A percentile compares a stretch with the other conserved stretches of the same genome.
Evolutionary conservation across 2,329 filamentous ascomycete species (phyloP).

Genomic region (Fusarium sp.): DNA sequence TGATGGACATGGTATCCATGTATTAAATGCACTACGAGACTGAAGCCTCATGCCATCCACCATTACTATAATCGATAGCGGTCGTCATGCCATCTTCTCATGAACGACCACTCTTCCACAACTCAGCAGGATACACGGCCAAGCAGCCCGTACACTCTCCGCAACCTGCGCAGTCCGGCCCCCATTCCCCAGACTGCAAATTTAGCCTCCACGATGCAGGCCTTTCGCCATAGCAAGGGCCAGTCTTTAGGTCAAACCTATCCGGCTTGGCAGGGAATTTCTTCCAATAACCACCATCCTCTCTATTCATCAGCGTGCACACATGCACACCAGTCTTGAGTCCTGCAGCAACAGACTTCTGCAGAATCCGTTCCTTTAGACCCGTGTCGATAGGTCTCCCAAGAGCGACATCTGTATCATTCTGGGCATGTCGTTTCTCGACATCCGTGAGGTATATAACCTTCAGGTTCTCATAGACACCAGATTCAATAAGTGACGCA

Average conservation of each 20-base stretch:
- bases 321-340: constrained; percentile 8
- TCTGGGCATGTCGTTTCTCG: background rate
- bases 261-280: constrained; percentile 22
- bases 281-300: constrained; percentile 20
- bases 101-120: constrained; percentile 5
- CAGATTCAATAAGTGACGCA: constrained; percentile 2
- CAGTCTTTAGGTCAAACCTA: constrained; percentile 24
- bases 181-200: constrained; percentile 17
- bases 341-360: constrained; percentile 9
- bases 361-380: background rate
- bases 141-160: constrained; percentile 21
- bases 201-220: constrained; percentile 13
- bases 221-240: constrained; percentile 6
- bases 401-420: accelerated
- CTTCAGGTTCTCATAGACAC: background rate
- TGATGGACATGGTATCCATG: background rate
- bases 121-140: constrained; percentile 20
- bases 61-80: background rate
- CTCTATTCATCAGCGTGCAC: constrained; percentile 15
- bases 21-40: background rate
- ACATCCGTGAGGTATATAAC: constrained; percentile 18
- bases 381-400: accelerated
- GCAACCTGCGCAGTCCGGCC: constrained; percentile 17
- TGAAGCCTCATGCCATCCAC: background rate
- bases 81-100: background rate